Percentiles rank a stretch among this genome's conserved stretches.
Conservation (phyloP, 2,329 filamentous ascomycete species). For the Xylariaceae sp. region DNA sequence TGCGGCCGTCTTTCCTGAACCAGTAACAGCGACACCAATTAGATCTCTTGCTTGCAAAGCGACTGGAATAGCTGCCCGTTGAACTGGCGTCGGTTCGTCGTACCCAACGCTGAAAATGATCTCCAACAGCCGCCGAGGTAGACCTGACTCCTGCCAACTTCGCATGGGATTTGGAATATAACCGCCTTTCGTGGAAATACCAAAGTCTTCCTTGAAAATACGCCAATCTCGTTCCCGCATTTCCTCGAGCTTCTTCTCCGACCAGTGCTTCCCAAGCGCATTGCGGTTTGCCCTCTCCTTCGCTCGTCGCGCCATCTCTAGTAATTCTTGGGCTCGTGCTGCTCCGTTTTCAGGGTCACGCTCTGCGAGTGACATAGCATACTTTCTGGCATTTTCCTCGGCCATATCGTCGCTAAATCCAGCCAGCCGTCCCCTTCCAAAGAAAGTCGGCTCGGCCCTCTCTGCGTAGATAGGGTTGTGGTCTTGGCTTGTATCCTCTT, state of each 20-base stretch:
- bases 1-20: constrained; percentile 96
- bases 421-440: constrained; percentile 45
- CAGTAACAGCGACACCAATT: constrained; percentile 97
- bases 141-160: constrained; percentile 81
- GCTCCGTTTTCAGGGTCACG: constrained; percentile 76
- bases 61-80: constrained; percentile 93
- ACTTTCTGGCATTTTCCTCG: constrained; percentile 57
- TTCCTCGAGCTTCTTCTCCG: constrained; percentile 85
- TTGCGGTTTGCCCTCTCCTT: constrained; percentile 74
- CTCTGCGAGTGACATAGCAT: constrained; percentile 71
- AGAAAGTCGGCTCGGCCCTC: constrained; percentile 68
- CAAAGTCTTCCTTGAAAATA: constrained; percentile 99
- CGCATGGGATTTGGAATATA: constrained; percentile 95
- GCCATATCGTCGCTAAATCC: constrained; percentile 57
- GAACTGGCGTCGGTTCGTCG: constrained; percentile 86
- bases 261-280: constrained; percentile 90
- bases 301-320: constrained; percentile 82
- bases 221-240: constrained; percentile 99
- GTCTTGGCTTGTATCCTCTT: constrained; percentile 86
- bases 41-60: constrained; percentile 89
- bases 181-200: constrained; percentile 92
- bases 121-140: constrained; percentile 77
- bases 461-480: constrained; percentile 81
- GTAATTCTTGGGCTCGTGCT: constrained; percentile 74
- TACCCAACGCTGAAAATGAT: constrained; percentile 88